Base-by-base conservation (phyloP, 1,139 yeast species). In the Saccharomyces hybrid region DNA sequence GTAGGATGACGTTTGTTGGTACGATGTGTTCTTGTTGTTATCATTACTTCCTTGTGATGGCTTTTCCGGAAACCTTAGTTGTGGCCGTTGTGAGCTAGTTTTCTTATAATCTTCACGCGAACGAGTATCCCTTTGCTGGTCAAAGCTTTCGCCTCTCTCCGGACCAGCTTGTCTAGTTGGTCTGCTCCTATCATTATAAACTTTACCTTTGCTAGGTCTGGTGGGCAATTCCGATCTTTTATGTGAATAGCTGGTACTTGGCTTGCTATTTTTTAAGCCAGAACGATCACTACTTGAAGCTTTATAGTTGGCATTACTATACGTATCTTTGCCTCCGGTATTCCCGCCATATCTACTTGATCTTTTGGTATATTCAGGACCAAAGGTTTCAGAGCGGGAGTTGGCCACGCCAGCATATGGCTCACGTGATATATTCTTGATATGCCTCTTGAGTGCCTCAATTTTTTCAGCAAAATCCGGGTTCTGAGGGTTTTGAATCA, bases 381-480 rank as follows among this genome's bases (percentile, higher is more conserved):
- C 24, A 38, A 24, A 11, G 3, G 44, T 4, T 9, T 38, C 44
- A 38, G 44, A 38, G 19, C 19, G 26, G 11, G 24, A 19, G 7
- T 19, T 38, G 19, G 26, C 11, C 12, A 24, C 19, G 19, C 19
- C 26, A 14, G 24, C 7, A 12, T 38, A 38, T 16, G 44, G 44
- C 24, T 38, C 44, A 19, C 44, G 44, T 4, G 26, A 38, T 11
- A 38, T 8, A 7, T 38, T 38, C 12, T 38, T 38, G 7, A 38
- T 38, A 2, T 38, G 26, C 44, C 44, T 38, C 31, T 47, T 53
- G 3, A 62, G 32, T 2, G 54, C 56, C 1, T 52, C 58, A 12
- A 62, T 42, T 32, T 53, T 55, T 27, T 47, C 50, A 3, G 42
- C 34, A 28, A 61, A 59, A 9, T 62, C 65, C 24, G 57, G 49